A percentile compares a stretch with the other conserved stretches of the same genome.
These are phyloP conservation scores for Zelopaecilomyces penicillatus DNA, from an alignment of 2,329 filamentous ascomycete species.

Conservation along the genomic window DNA sequence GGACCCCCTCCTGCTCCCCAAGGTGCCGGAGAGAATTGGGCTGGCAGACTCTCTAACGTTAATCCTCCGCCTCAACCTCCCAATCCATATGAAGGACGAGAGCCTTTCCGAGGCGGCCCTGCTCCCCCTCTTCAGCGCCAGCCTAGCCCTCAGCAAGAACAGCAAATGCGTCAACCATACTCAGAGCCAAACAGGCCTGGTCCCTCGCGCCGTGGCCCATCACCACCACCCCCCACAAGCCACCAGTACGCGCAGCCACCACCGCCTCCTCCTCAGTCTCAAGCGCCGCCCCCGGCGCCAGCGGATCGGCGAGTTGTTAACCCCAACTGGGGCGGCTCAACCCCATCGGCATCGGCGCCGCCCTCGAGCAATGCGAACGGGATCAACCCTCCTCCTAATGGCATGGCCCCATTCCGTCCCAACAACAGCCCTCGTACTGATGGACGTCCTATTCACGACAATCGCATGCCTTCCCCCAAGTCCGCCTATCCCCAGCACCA, in stretches of 20 bases:
- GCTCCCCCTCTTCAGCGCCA: slow-evolving; percentile 61
- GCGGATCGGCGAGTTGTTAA: slow-evolving; percentile 49
- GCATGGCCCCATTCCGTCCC: slow-evolving; percentile 61
- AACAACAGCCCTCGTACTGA: slow-evolving; percentile 77
- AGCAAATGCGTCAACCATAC: slow-evolving; percentile 52
- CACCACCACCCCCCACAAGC: slow-evolving; percentile 38
- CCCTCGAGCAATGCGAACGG: slow-evolving; percentile 30
- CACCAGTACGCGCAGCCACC: slow-evolving; percentile 43
- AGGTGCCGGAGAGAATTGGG: slow-evolving; percentile 46
- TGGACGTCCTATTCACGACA: slow-evolving; percentile 72
- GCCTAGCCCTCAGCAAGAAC: slow-evolving; percentile 67
- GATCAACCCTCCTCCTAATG: slow-evolving; percentile 33
- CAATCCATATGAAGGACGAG: slow-evolving; percentile 69
- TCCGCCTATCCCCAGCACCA: slow-evolving; percentile 76
- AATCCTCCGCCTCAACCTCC: slow-evolving; percentile 66
- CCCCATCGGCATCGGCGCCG: slow-evolving; percentile 33
- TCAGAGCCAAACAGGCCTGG: slow-evolving; percentile 31
- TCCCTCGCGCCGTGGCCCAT: slow-evolving; percentile 41
- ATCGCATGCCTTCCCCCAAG: slow-evolving; percentile 83
- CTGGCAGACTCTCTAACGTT: slow-evolving; percentile 67
- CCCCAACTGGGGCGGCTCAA: slow-evolving; percentile 50
- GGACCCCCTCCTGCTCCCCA: slow-evolving; percentile 57
- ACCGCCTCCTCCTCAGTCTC: slow-evolving; percentile 32
- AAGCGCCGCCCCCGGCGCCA: slow-evolving; percentile 44
- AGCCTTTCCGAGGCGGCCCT: slow-evolving; percentile 60